Base-by-base conservation (phyloP, 495 filamentous ascomycete species). In the Cudoniella acicularis region DNA sequence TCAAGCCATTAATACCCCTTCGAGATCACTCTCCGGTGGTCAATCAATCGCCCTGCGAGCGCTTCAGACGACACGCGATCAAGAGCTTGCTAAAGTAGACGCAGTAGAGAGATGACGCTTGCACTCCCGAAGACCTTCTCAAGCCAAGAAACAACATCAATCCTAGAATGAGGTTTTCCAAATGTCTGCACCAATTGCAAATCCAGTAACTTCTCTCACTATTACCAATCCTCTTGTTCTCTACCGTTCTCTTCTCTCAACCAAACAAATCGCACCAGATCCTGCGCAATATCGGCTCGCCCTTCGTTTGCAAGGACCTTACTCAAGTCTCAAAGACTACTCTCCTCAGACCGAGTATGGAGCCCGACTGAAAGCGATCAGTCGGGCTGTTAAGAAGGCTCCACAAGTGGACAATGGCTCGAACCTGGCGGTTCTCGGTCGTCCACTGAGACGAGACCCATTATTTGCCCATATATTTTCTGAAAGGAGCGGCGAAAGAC, bases 221-320 rank as follows among this genome's bases (percentile, higher is more conserved):
- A 89, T 91, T 62, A 88, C 88, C 6, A 87, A 89, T 65, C 88
- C 87, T 3, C 72, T 89, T 36, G 75, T 88, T 56, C 81, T 87
- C 52, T 91, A 90, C 66, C 77, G 82, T 22, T 70, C 84, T 1
- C 70, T 89, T 2, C 66, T 89, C 10, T 75, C 83, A 41, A 84
- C 83, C 0, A 81, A 83, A 46, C 59, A 70, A 27, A 84, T 84
- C 59, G 64, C 69, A 21, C 85, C 83, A 11, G 87, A 90, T 70
- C 77, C 79, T 0, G 73, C 85, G n/a, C 86, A 89, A 66, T 78
- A 87, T 67, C 79, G 84, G 13, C 78, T 87, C 17, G 85, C 87
- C 18, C 70, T 87, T 11, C 84, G 89, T 67, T 77, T 89, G 1
- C 86, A 88, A 60, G 87, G 85, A 62, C 70, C 90, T 16, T 89